Evolutionary conservation across 495 filamentous ascomycete genomes (phyloP).

Genomic region (Aspergillus saccharolyticus): DNA sequence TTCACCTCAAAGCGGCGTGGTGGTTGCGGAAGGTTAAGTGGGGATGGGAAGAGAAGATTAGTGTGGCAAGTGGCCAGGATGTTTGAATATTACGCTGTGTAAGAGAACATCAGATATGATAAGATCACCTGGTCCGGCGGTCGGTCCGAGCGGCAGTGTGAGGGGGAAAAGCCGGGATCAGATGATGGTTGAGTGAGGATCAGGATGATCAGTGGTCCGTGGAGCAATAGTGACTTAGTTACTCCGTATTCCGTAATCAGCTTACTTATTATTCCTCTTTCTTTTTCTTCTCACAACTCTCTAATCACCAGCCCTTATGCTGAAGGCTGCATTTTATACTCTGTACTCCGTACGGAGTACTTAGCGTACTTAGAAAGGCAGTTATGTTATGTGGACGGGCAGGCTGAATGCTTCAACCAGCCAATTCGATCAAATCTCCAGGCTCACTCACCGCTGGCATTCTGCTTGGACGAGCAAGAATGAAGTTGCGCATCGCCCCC

Average conservation of each 20-base stretch:
- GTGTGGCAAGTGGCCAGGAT: slow-evolving; percentile 18
- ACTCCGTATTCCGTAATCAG: no score
- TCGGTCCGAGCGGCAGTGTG: slow-evolving; percentile 9
- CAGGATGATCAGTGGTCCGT: neutral
- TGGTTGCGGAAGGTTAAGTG: slow-evolving; percentile 9
- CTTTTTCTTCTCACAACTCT: neutral
- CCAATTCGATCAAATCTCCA: neutral
- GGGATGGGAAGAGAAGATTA: slow-evolving; percentile 13
- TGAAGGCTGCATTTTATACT: neutral
- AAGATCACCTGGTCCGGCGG: slow-evolving; percentile 19
- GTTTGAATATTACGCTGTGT: slow-evolving; percentile 5
- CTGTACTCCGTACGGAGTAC: neutral
- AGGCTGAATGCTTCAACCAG: neutral
- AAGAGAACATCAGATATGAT: slow-evolving; percentile 25
- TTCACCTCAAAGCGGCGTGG: slow-evolving; percentile 3
- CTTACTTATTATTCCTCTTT: neutral
- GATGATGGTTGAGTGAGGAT: neutral
- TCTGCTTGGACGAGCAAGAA: slow-evolving; percentile 1
- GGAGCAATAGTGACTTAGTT: neutral
- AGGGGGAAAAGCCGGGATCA: slow-evolving; percentile 3
- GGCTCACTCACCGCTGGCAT: slow-evolving; percentile 2
- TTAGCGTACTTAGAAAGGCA: no score
- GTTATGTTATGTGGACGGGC: no score
- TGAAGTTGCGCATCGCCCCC: slow-evolving; percentile 4
- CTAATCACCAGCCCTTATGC: neutral